A percentile compares a stretch with the other conserved stretches of the same genome.
Evolutionary conservation across 331 rosid species (phyloP).

Genomic region (Dryas integrifolia): DNA sequence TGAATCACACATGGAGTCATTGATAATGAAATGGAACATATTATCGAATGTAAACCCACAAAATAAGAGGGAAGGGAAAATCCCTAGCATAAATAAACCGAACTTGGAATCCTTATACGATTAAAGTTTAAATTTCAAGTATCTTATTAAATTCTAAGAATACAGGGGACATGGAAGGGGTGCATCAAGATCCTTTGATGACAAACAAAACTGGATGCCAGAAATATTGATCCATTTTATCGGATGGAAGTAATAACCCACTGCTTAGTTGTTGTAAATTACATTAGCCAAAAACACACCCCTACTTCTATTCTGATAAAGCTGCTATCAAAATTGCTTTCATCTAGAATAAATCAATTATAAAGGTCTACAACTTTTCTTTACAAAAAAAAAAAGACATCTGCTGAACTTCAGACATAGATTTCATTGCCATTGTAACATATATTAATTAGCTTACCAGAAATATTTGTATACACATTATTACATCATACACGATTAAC

Average conservation of each 20-base stretch:
- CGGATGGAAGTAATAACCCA: background rate
- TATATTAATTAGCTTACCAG: background rate
- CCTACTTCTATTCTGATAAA: background rate
- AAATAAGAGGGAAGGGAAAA: background rate
- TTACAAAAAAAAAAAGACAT: background rate
- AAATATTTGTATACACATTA: background rate
- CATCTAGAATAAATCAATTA: background rate
- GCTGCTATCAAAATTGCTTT: background rate
- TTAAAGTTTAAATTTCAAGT: background rate
- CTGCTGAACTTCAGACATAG: background rate
- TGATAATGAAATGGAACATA: background rate
- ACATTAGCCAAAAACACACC: background rate
- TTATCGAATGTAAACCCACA: conserved; percentile 4
- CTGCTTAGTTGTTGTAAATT: background rate
- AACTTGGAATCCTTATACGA: background rate
- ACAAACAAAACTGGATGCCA: background rate
- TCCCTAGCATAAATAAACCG: background rate
- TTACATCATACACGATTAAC: background rate
- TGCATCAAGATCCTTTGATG: background rate
- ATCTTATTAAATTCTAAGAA: background rate
- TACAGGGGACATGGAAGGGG: background rate
- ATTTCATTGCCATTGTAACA: background rate
- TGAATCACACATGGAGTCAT: background rate
- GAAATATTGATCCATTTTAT: conserved; percentile 13
- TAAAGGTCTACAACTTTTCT: background rate